Evolutionary conservation across 352 stramenopile genomes (phyloP).

Genomic region (Globisporangium megalacanthum): DNA sequence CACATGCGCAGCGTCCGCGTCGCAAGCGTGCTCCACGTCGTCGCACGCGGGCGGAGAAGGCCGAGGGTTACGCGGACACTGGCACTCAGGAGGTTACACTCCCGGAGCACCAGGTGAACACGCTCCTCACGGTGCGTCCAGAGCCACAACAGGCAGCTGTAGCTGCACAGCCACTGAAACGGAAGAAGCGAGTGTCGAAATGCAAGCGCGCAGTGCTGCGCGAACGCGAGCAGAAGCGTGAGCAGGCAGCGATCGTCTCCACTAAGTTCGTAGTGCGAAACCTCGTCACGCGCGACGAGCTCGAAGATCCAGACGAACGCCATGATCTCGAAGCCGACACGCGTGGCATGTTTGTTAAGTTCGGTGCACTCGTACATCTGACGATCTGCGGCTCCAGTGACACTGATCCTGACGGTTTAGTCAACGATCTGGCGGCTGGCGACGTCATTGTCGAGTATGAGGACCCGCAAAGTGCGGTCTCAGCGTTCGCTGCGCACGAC

Average conservation of each 20-base stretch:
- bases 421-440: background rate
- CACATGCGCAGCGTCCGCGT: slow-evolving; percentile 2
- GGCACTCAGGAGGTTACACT: background rate
- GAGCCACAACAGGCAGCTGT: background rate
- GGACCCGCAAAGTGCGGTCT: background rate
- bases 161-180: background rate
- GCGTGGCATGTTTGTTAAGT: slow-evolving; percentile 22
- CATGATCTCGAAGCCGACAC: slow-evolving; percentile 37
- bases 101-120: too few species aligned
- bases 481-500: slow-evolving; percentile 8
- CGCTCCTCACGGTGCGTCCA: background rate
- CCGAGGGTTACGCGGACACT: background rate
- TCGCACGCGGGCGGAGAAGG: background rate
- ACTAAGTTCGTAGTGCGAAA: slow-evolving; percentile 21
- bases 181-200: slow-evolving; percentile 28
- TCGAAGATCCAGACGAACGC: slow-evolving; percentile 49
- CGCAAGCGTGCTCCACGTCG: slow-evolving; percentile 9
- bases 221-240: slow-evolving; percentile 3
- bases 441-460: slow-evolving; percentile 10
- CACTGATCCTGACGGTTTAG: background rate
- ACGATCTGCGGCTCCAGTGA: slow-evolving; percentile 9
- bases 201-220: slow-evolving; percentile 21
- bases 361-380: slow-evolving; percentile 18
- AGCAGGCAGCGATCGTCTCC: too few species aligned
- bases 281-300: slow-evolving; percentile 35